Percentiles rank a stretch among this genome's conserved stretches.
These are phyloP conservation scores for Hydnum rufescens DNA, from an alignment of 768 basidiomycete species.

Conservation along the genomic window DNA sequence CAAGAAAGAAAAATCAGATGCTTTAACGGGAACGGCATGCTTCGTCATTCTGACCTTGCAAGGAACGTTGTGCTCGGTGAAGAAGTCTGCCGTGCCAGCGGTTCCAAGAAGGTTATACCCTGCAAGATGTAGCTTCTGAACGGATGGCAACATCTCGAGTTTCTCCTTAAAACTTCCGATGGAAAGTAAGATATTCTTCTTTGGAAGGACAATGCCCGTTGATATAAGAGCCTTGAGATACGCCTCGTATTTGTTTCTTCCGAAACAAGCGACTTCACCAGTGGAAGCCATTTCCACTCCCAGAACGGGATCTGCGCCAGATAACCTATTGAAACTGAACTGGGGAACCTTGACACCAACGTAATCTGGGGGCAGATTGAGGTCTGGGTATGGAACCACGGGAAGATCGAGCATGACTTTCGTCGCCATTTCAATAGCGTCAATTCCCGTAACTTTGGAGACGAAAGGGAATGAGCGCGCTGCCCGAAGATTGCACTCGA, in stretches of 20 bases:
- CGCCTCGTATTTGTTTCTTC: slow-evolving; percentile 92
- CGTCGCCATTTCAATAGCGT: slow-evolving; percentile 97
- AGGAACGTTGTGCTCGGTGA: slow-evolving; percentile 88
- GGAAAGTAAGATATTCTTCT: slow-evolving; percentile 95
- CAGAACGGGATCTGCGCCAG: slow-evolving; percentile 90
- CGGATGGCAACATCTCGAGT: slow-evolving; percentile 82
- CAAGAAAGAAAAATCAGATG: not conserved
- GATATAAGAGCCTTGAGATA: slow-evolving; percentile 95
- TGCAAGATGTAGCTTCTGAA: slow-evolving; percentile 81
- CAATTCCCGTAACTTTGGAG: slow-evolving; percentile 91
- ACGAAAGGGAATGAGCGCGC: slow-evolving; percentile 98
- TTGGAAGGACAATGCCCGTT: slow-evolving; percentile 82
- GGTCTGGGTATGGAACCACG: slow-evolving; percentile 76
- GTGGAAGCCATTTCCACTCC: slow-evolving; percentile 99
- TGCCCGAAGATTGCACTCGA: slow-evolving; percentile 95
- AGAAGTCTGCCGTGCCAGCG: slow-evolving; percentile 91
- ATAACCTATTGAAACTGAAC: slow-evolving; percentile 92
- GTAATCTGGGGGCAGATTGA: slow-evolving; percentile 75
- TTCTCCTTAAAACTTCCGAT: slow-evolving; percentile 97
- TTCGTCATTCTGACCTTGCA: slow-evolving; percentile 50
- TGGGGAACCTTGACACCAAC: slow-evolving; percentile 99
- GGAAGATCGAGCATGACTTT: slow-evolving; percentile 92
- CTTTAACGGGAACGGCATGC: not conserved
- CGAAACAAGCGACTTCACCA: slow-evolving; percentile 97
- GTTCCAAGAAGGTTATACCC: slow-evolving; percentile 97